Conservation (phyloP, 2,329 filamentous ascomycete genomes). For the Aspergillus novofumigatus region DNA sequence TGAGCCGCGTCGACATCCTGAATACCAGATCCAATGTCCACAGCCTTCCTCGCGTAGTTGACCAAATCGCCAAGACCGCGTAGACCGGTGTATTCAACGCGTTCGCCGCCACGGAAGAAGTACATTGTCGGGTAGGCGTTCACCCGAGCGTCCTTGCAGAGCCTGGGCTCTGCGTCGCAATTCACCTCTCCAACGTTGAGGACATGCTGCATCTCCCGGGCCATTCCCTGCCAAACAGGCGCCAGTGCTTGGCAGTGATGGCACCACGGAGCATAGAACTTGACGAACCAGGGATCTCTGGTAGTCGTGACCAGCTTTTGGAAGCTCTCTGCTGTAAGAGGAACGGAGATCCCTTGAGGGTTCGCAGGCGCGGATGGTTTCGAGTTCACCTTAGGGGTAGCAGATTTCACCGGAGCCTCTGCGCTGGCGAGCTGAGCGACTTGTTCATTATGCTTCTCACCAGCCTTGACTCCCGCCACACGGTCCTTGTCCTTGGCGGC, state of each 20-base stretch:
- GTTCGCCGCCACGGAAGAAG: slow-evolving; percentile 88
- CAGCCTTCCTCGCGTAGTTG: slow-evolving; percentile 78
- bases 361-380: slow-evolving; percentile 62
- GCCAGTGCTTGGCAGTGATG: slow-evolving; percentile 91
- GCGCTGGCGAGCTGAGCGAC: slow-evolving; percentile 23
- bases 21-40: slow-evolving; percentile 71
- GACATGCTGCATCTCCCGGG: slow-evolving; percentile 82
- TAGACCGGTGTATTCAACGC: slow-evolving; percentile 87
- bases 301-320: slow-evolving; percentile 80
- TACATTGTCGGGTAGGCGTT: slow-evolving; percentile 81
- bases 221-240: slow-evolving; percentile 83
- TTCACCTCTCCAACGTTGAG: slow-evolving; percentile 96
- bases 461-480: slow-evolving; percentile 35
- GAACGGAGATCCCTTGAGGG: slow-evolving; percentile 66
- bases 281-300: slow-evolving; percentile 94
- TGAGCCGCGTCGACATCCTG: slow-evolving; percentile 71
- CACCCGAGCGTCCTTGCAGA: slow-evolving; percentile 89
- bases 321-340: slow-evolving; percentile 80
- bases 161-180: slow-evolving; percentile 75
- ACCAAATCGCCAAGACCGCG: slow-evolving; percentile 88
- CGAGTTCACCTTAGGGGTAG: slow-evolving; percentile 44
- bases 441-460: slow-evolving; percentile 42
- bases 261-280: slow-evolving; percentile 98
- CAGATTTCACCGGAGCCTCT: slow-evolving; percentile 30
- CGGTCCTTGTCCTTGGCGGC: slow-evolving; percentile 42